These are phyloP conservation scores for Penicillium egyptiacum DNA, from an alignment of 495 filamentous ascomycete genomes.

Conservation along the genomic window DNA sequence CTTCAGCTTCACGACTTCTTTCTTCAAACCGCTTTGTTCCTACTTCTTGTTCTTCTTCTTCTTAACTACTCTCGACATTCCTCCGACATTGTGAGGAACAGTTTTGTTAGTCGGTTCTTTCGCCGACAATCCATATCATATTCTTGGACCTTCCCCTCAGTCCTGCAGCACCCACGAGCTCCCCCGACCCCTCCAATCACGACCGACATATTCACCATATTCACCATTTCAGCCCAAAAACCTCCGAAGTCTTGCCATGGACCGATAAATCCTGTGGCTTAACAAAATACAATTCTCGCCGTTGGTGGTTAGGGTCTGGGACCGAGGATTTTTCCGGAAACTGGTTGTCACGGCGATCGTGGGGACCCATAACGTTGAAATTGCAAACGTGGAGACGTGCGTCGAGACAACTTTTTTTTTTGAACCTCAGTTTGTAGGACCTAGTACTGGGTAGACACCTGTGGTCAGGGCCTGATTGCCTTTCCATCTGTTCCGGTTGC, in stretches of 20 bases:
- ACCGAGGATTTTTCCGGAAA: constrained; percentile 5
- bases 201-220: constrained; percentile 10
- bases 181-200: constrained; percentile 26
- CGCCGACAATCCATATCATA: background rate
- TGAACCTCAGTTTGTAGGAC: constrained; percentile 12
- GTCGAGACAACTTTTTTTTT: constrained; percentile 4
- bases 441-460: constrained; percentile 9
- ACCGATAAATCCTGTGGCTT: constrained; percentile 1
- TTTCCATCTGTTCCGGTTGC: background rate
- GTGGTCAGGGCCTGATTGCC: constrained; percentile 1
- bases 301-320: constrained; percentile 22
- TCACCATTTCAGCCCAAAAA: constrained; percentile 15
- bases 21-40: constrained; percentile 38
- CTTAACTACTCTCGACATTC: constrained; percentile 16
- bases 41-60: constrained; percentile 22
- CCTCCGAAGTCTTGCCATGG: constrained; percentile 18
- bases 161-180: constrained; percentile 28
- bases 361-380: constrained; percentile 17
- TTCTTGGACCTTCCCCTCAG: constrained; percentile 12
- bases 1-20: constrained; percentile 51
- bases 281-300: constrained; percentile 3
- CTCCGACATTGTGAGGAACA: background rate
- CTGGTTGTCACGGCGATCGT: constrained; percentile 17
- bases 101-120: background rate
- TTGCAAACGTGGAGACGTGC: constrained; percentile 17